Evolutionary conservation across 768 basidiomycete species (phyloP), one percentile per base, ranked within the genome.

Genomic region (Trichaptum fuscoviolaceum): DNA sequence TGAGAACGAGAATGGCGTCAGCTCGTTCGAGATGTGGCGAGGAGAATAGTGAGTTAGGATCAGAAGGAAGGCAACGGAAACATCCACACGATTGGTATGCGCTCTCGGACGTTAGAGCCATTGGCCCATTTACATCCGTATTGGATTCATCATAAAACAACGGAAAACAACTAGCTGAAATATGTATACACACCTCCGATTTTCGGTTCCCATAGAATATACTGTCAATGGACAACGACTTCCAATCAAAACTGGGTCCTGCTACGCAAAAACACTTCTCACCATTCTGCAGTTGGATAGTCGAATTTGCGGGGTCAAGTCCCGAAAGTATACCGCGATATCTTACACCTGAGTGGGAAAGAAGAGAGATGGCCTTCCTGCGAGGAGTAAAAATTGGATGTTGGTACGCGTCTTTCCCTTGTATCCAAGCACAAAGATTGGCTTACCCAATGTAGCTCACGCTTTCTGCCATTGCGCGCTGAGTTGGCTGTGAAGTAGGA

Each of bases 201-300:
- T 81, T 76, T 95, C 93, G 1, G 93, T 95, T 42, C 93, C 93
- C 91, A 94, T 92, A 57, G 92, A 94, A 74, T 83, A 93, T 57
- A 95, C 93, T 79, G 66, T 61, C 23, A 24, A 62, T 1, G 26
- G 58, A 1, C 25, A 34, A 57, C 58, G 63, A 7, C 69, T 34
- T 4, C 1, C 25, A 24, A 36, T 7, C 23, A 30, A 1, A 57
- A 52, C 10, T 35, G 24, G 27, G 17, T 35, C 24, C 36, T 30
- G 27, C 30, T 25, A 30, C 30, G 26, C 30, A 35, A n/a, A 35
- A 57, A 65, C 81, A 30, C 30, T 30, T 30, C 30, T 58, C 68
- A 92, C 93, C 93, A 83, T 93, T 93, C 35, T 90, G 91, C 42
- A 95, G 84, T 74, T 92, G 90, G 69, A 95, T 95, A 3, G 93